Evolutionary conservation across 148 eudicot species (phyloP).

Genomic region (Cornus florida): DNA sequence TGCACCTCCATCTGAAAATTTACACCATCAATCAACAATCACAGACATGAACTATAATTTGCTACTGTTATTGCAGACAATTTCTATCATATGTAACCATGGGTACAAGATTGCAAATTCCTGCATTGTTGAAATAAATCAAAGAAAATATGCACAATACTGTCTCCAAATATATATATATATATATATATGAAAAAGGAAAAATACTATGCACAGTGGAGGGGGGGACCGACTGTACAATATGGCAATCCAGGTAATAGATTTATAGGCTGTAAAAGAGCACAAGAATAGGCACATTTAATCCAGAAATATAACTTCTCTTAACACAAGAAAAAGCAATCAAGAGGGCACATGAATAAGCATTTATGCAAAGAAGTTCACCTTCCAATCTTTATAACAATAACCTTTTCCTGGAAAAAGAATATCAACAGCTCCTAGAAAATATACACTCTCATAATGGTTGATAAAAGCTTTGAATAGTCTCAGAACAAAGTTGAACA

Average conservation of each 20-base stretch:
- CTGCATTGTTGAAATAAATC: not conserved
- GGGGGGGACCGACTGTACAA: not conserved
- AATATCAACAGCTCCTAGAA: not conserved
- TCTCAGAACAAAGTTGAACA: not conserved
- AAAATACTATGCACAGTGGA: not conserved
- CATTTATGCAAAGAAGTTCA: not conserved
- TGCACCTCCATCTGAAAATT: slow-evolving; percentile 50
- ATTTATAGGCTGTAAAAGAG: not conserved
- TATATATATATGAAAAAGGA: too few species aligned
- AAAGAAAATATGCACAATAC: not conserved
- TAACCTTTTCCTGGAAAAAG: not conserved
- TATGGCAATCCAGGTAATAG: not conserved
- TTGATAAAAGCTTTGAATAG: not conserved
- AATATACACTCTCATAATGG: not conserved
- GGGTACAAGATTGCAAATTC: not conserved
- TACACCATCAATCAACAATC: not conserved
- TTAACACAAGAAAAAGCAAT: not conserved
- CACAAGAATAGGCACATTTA: not conserved
- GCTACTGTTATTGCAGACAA: not conserved
- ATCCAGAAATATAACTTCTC: too few species aligned
- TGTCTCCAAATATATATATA: too few species aligned
- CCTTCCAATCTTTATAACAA: not conserved
- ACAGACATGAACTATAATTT: not conserved
- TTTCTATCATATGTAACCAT: not conserved
- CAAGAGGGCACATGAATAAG: not conserved